Base-by-base conservation (phyloP, 106 monocot species). In the Dioscorea dumetorum region DNA sequence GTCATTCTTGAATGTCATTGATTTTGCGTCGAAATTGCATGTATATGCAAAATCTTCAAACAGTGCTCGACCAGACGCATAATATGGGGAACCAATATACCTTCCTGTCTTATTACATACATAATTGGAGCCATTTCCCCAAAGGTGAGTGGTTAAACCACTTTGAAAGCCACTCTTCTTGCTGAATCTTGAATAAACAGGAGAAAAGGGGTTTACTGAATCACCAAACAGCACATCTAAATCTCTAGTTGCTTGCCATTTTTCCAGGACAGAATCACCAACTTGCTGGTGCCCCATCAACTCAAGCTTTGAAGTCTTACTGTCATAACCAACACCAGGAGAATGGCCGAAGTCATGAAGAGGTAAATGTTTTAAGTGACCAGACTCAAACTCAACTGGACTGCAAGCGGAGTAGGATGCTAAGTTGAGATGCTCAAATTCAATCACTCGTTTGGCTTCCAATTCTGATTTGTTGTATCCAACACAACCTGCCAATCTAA, bases 41-140 rank as follows among this genome's bases (percentile, higher is more conserved):
- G 49, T 62, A 48, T 67, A 60, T 48, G 57, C 59, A 48, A 21
- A 50, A 73, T 20, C 24, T 13, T 48, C 63, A 12, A 52, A 24
- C 48, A 52, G 16, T 18, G 70, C 50, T 56, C 41, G 71, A 53
- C 35, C 18, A 67, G 64, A 24, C 21, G 56, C 66, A 62, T 53
- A 56, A 54, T 50, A 24, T 68, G 48, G 62, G 13, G 73, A 76
- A 68, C 58, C 41, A 72, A 66, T 33, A 69, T 60, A 50, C 33
- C n/a, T 63, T 57, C 78, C 80, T 48, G 50, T 49, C 33, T 79
- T 22, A 41, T 62, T 61, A 54, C 57, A 72, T 22, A 15, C 65
- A 66, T 59, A 72, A 22, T 41, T 61, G 33, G 62, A 67, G 8
- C 33, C 48, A 66, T 53, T 32, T 32, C 50, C 49, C 28, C 50